phyloP scores from a whole-genome alignment of 2,329 filamentous ascomycete genomes.

The Colletotrichum karsti region DNA sequence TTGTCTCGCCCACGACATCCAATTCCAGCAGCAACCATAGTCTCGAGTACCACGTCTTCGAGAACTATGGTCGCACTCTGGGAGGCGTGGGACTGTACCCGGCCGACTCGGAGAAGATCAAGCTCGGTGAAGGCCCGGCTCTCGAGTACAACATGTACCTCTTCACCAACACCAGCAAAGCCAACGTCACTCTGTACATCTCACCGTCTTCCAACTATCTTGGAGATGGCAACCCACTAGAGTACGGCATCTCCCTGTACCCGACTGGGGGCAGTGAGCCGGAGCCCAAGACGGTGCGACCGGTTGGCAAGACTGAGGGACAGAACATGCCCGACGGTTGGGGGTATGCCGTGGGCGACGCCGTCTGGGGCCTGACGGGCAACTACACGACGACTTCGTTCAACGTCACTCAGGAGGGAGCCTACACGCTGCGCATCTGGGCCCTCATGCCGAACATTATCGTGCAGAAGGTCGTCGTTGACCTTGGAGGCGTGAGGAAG shows the following conservation, averaged over 20 bases:
- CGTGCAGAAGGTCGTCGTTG: conserved; percentile 64
- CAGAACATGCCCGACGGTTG: conserved; percentile 50
- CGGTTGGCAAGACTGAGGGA: conserved; percentile 52
- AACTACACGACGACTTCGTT: conserved; percentile 57
- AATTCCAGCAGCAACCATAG: conserved; percentile 19
- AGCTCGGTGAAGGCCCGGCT: conserved; percentile 57
- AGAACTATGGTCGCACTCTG: conserved; percentile 64
- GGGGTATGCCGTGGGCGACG: conserved; percentile 52
- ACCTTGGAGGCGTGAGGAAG: conserved; percentile 61
- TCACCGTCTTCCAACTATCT: conserved; percentile 63
- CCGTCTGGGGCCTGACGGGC: conserved; percentile 52
- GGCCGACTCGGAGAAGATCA: conserved; percentile 57
- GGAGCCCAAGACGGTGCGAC: conserved; percentile 45
- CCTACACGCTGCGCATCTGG: conserved; percentile 61
- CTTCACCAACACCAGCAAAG: conserved; percentile 59
- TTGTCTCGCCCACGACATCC: conserved; percentile 39
- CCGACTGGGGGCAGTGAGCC: conserved; percentile 40
- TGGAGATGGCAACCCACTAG: conserved; percentile 56
- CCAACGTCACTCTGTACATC: conserved; percentile 56
- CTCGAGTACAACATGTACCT: conserved; percentile 70
- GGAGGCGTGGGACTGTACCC: conserved; percentile 67
- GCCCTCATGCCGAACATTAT: conserved; percentile 60
- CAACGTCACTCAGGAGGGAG: conserved; percentile 47
- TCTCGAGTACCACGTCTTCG: conserved; percentile 58
- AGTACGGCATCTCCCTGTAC: conserved; percentile 59